These are phyloP conservation scores for Cymbopogon flexuosus DNA, from an alignment of 202 grass and related monocot species.

Conservation along the genomic window DNA sequence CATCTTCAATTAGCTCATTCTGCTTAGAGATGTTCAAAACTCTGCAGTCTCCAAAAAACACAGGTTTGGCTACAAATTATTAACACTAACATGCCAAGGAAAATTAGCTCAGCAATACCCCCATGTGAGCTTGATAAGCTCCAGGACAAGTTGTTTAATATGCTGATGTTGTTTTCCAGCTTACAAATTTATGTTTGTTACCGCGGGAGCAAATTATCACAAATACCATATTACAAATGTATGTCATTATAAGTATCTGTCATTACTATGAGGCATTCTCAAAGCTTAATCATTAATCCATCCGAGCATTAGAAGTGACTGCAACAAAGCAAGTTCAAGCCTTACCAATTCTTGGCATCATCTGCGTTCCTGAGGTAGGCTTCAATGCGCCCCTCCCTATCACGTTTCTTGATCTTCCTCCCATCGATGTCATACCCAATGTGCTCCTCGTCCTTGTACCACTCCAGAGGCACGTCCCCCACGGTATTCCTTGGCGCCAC, in stretches of 20 bases:
- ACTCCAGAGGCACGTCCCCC: constrained; percentile 70
- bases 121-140: background rate
- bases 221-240: background rate
- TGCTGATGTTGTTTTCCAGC: background rate
- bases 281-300: background rate
- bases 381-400: constrained; percentile 67
- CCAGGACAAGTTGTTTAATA: background rate
- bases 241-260: background rate
- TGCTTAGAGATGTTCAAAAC: background rate
- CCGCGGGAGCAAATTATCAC: background rate
- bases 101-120: background rate
- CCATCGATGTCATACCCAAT: constrained; percentile 70
- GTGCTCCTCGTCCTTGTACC: constrained; percentile 92
- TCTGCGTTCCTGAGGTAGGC: constrained; percentile 60
- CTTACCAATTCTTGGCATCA: constrained; percentile 68
- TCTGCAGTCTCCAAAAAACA: background rate
- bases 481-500: constrained; percentile 75
- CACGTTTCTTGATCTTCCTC: constrained; percentile 77
- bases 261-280: background rate
- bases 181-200: background rate
- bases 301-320: background rate
- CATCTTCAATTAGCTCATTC: background rate
- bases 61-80: background rate
- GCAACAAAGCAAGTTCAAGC: background rate
- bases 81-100: background rate